Evolutionary conservation across 176 grass and related monocot species (phyloP).

Genomic region (Calamus simplicifolius): DNA sequence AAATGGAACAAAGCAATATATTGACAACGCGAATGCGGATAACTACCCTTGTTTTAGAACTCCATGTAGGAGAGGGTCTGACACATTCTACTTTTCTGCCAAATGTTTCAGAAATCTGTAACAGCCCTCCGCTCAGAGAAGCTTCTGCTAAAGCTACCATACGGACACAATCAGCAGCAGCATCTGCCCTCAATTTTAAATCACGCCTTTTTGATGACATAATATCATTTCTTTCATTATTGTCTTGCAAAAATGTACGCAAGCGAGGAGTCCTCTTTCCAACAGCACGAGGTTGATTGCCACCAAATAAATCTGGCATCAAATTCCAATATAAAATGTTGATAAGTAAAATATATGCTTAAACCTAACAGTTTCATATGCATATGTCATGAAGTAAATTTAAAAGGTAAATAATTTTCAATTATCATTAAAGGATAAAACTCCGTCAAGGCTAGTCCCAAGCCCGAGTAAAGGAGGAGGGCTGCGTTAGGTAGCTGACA

Average conservation of each 20-base stretch:
- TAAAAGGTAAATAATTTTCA: no score
- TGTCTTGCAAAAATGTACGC: conserved; percentile 16
- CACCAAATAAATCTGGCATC: conserved; percentile 27
- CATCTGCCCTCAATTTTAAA: conserved; percentile 14
- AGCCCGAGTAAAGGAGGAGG: no score
- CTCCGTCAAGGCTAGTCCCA: no score
- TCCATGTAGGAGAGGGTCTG: neutral
- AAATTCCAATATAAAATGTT: no score
- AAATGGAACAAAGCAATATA: no score
- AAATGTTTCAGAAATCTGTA: neutral
- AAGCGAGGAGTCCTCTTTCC: conserved; percentile 39
- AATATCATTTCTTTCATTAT: conserved; percentile 9
- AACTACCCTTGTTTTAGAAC: neutral
- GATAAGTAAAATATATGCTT: no score
- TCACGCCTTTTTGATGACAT: conserved; percentile 9
- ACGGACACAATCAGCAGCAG: neutral
- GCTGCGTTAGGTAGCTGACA: no score
- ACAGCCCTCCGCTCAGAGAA: neutral
- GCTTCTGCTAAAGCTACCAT: neutral
- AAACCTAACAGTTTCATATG: no score
- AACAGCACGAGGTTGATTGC: conserved; percentile 14
- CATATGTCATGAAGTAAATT: no score
- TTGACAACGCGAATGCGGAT: no score
- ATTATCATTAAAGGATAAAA: no score
- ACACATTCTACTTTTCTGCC: neutral